These are phyloP conservation scores for Saccharum officinarum DNA, from an alignment of 176 grass and related monocot genomes.

Conservation along the genomic window DNA sequence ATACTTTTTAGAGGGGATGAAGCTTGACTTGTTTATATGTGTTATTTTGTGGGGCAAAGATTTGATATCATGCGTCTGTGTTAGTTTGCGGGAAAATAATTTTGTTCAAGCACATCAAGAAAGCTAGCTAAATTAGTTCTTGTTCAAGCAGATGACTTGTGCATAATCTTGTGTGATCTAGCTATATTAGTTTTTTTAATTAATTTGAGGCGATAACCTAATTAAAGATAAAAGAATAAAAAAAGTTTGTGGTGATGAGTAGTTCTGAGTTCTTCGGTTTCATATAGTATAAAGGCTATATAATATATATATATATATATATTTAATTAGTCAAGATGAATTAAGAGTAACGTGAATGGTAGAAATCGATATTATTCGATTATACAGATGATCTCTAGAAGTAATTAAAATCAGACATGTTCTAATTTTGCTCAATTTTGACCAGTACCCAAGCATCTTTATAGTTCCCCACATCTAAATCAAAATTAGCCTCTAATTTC, in stretches of 20 bases:
- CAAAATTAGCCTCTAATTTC: background rate
- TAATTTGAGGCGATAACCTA: constrained; percentile 21
- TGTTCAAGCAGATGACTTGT: background rate
- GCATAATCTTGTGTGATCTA: background rate
- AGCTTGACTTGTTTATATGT: background rate
- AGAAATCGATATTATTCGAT: background rate
- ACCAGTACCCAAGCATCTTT: background rate
- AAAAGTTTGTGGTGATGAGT: background rate
- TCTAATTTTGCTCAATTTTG: background rate
- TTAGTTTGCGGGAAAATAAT: background rate
- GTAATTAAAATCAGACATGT: background rate
- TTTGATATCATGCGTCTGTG: background rate
- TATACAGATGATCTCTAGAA: background rate
- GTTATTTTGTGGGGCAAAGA: background rate
- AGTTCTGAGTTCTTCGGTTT: background rate
- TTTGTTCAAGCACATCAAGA: background rate
- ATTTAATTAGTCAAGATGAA: background rate
- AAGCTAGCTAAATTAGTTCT: background rate
- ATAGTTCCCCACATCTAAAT: background rate
- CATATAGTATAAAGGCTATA: background rate
- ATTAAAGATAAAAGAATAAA: background rate
- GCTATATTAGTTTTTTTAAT: background rate
- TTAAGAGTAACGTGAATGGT: background rate
- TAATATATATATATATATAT: background rate
- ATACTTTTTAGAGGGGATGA: background rate